Percentiles rank a stretch among this genome's conserved stretches.
Evolutionary conservation across 176 grass and related monocot species (phyloP).

Genomic region (Saccharum spontaneum): DNA sequence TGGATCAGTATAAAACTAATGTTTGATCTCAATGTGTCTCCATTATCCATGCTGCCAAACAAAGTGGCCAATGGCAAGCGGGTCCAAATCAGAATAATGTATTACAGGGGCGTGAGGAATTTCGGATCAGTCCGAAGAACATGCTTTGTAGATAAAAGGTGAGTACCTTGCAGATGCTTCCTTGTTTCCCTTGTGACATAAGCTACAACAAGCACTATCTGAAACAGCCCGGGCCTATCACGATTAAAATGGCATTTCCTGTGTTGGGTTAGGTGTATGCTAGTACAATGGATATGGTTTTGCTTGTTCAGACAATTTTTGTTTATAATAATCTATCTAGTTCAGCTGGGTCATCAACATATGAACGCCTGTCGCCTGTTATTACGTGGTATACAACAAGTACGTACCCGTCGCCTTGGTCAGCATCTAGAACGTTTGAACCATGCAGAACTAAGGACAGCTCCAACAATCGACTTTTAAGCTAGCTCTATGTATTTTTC

Average conservation of each 20-base stretch:
- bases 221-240: neutral
- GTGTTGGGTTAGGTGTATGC: conserved; percentile 27
- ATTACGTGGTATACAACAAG: neutral
- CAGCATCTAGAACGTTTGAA: conserved; percentile 3
- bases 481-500: too few relatives aligned
- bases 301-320: conserved; percentile 20
- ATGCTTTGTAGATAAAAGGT: conserved; percentile 6
- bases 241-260: conserved; percentile 13
- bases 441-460: neutral
- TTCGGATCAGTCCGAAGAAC: conserved; percentile 26
- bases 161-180: conserved; percentile 27
- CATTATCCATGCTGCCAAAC: conserved; percentile 26
- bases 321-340: conserved; percentile 23
- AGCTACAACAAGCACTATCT: conserved; percentile 21
- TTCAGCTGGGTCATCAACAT: conserved; percentile 37
- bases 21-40: conserved; percentile 19
- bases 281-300: neutral
- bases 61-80: conserved; percentile 10
- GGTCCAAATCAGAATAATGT: conserved; percentile 22
- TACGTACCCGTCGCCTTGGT: neutral
- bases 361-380: neutral
- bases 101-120: conserved; percentile 39
- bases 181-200: conserved; percentile 17
- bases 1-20: neutral
- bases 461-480: too few relatives aligned